Base-by-base conservation (phyloP, 495 filamentous ascomycete genomes). In the Penicillium ucsense region DNA sequence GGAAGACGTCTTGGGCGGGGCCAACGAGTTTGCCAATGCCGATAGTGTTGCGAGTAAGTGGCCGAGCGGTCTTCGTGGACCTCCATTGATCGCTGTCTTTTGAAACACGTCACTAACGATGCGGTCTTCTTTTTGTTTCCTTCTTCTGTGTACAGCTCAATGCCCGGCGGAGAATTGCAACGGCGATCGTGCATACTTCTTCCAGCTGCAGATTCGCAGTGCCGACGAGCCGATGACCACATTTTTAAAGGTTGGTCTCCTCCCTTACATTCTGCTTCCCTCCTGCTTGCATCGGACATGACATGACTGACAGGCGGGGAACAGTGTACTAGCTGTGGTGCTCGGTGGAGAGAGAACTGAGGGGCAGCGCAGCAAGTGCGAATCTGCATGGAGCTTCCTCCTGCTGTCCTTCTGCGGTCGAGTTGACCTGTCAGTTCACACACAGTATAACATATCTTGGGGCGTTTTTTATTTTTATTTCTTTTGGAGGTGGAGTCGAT, bases 221-320 rank as follows among this genome's bases (percentile, higher is more conserved):
- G 92, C 94, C 36, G 92, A 98, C 70, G 92, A 98, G 75, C 92
- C 92, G 44, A 95, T 95, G 89, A 98, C 92, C 41, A 87, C 78
- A 36, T 97, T 98, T 67, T 90, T 84, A 64, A 89, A 86, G 85
- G 88, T 90, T 53, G 44, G 74, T 59, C 37, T 38, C 39, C 31
- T 46, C 55, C 47, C 50, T 54, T 61, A 46, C 55, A 41, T 50
- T n/a, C n/a, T 6, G 34, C 31, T 8, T 8, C 10, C 20, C 4
- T 9, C 31, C 41, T 5, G 32, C 9, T 8, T 40, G 48, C 54
- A 51, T 50, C 50, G 49, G 47, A 46, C 45, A 42, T 38, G 32
- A 45, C 53, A 39, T 53, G 51, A 42, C 65, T 72, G 58, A 69
- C 53, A 59, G 49, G 41, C 49, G 38, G 38, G 38, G 45, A 47